Evolutionary conservation across 305 asterid species (phyloP).

Genomic region (Vinca major): DNA sequence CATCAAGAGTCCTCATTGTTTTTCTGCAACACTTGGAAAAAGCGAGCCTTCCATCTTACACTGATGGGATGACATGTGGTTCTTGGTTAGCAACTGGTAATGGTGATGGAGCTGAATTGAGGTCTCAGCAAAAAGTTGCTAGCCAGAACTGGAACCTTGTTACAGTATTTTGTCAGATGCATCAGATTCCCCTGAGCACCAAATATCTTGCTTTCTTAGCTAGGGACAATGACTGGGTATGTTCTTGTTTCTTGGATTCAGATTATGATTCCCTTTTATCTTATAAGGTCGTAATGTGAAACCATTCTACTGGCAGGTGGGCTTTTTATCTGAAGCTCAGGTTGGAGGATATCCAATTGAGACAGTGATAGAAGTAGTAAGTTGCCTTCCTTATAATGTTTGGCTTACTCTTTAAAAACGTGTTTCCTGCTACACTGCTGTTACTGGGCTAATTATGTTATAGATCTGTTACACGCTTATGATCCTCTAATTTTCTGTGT

Average conservation of each 20-base stretch:
- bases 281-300: constrained; percentile 1
- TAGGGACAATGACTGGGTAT: constrained; percentile 97
- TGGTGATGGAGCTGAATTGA: constrained; percentile 78
- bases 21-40: constrained; percentile 92
- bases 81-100: constrained; percentile 80
- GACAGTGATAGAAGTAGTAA: constrained; percentile 78
- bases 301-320: constrained; percentile 47
- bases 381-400: constrained; percentile 24
- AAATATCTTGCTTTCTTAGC: constrained; percentile 88
- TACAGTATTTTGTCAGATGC: constrained; percentile 81
- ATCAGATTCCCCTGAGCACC: constrained; percentile 75
- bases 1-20: constrained; percentile 69
- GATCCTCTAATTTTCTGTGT: constrained; percentile 16
- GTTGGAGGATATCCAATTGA: constrained; percentile 79
- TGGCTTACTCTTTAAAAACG: constrained; percentile 7
- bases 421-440: constrained; percentile 9
- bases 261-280: constrained; percentile 14
- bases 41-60: constrained; percentile 66
- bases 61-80: constrained; percentile 71
- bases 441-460: not conserved
- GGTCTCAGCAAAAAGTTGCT: constrained; percentile 84
- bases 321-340: constrained; percentile 94
- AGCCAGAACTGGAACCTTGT: constrained; percentile 93
- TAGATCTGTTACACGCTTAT: constrained; percentile 11
- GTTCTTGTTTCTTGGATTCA: constrained; percentile 7